Evolutionary conservation across 2,329 filamentous ascomycete genomes (phyloP), one percentile per base, ranked within the genome.

Genomic region (Hymenoscyphus scutula): DNA sequence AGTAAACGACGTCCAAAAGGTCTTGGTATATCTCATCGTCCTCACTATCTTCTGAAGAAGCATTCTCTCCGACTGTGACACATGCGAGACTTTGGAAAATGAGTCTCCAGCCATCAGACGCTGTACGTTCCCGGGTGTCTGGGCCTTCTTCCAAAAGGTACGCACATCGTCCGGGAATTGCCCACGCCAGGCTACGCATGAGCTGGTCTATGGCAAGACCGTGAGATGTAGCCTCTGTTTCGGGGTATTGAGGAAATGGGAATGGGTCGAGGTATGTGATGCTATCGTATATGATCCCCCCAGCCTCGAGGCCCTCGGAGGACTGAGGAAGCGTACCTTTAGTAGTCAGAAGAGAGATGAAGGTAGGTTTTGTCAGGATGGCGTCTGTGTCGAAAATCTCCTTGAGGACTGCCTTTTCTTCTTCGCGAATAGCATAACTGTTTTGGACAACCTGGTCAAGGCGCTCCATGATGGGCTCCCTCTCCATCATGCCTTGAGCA

Each of bases 1-100:
- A 55, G 53, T 55, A 55, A 55, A 55, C 13, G 53, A 55, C 53
- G 15, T 55, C 53, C 25, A 55, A 34, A 8, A 55, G 15, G 53
- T 55, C 53, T 3, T 55, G 53, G 53, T 15, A 55, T 17, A 55
- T 55, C 15, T 55, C 53, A 15, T 55, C 53, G 27, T 25, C 53
- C 3, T 55, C 53, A 27, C 23, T 32, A 19, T 55, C 53, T 27
- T 30, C 27, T 34, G 25, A 29, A 32, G 53, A 55, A 34, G 19
- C 3, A 23, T 11, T 23, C 11, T 23, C 45, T 4, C 3, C 45
- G 45, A 5, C 19, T 11, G n/a, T 51, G 19, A 23, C 45, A 3
- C 19, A 51, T 51, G 45, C 45, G 13, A 51, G 45, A 23, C 45
- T 51, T 25, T 55, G 53, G 8, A 55, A 55, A 25, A 55, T 55